A percentile compares a stretch with the other conserved stretches of the same genome.
These are phyloP conservation scores for Hemileccinum impolitum DNA, from an alignment of 768 basidiomycete genomes.

Conservation along the genomic window DNA sequence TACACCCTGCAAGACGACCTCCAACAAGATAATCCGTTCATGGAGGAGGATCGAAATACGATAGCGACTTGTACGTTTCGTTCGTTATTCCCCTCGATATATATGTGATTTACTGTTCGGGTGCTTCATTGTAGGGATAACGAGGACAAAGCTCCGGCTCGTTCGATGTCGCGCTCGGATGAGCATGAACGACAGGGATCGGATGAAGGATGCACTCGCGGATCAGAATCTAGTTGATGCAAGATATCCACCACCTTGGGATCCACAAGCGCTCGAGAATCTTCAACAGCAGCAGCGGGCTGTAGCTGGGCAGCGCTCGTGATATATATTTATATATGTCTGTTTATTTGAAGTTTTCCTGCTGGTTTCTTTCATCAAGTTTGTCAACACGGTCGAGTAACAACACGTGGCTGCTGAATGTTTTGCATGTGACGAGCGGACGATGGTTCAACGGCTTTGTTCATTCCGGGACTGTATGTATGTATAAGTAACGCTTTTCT, in stretches of 20 bases:
- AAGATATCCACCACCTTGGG: constrained; percentile 70
- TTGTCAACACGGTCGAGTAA: background rate
- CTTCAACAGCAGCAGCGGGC: constrained; percentile 27
- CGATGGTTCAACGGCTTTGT: background rate
- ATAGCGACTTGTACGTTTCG: constrained; percentile 65
- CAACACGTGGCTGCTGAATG: background rate
- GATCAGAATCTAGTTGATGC: constrained; percentile 79
- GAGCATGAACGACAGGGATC: constrained; percentile 71
- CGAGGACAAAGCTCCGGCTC: constrained; percentile 79
- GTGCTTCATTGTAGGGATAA: constrained; percentile 57
- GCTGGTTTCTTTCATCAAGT: background rate
- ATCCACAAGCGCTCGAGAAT: constrained; percentile 40
- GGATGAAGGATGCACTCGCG: constrained; percentile 70
- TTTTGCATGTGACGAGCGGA: background rate
- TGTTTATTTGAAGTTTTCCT: background rate
- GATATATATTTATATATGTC: background rate
- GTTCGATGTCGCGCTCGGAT: constrained; percentile 72
- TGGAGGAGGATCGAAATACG: constrained; percentile 78
- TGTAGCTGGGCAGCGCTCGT: constrained; percentile 8
- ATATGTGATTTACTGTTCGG: background rate
- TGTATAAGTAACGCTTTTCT: background rate
- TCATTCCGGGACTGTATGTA: background rate
- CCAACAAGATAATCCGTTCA: constrained; percentile 77
- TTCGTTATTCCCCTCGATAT: background rate
- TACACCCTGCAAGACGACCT: constrained; percentile 90